phyloP scores from a whole-genome alignment of 495 filamentous ascomycete species.

The Chaetomium fimeti region DNA sequence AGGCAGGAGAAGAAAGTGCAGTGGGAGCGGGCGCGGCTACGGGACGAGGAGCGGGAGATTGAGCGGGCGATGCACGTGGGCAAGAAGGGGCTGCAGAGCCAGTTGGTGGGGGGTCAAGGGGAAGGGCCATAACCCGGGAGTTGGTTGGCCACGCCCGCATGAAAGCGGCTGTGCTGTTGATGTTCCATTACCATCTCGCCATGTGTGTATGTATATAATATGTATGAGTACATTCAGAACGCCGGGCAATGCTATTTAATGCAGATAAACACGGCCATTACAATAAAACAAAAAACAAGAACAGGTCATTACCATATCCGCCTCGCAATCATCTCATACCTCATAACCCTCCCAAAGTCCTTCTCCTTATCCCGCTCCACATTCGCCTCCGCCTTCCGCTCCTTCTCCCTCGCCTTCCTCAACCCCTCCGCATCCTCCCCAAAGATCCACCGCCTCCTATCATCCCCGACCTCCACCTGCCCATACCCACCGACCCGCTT shows the following conservation, averaged over 20 bases:
- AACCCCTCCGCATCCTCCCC: slow-evolving; percentile 74
- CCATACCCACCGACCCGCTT: slow-evolving; percentile 78
- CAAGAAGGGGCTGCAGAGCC: slow-evolving; percentile 67
- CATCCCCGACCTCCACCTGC: slow-evolving; percentile 82
- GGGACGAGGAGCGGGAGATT: slow-evolving; percentile 76
- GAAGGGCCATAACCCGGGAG: neutral
- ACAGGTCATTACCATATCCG: slow-evolving; percentile 29
- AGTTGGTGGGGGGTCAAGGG: slow-evolving; percentile 43
- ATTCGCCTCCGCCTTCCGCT: slow-evolving; percentile 56
- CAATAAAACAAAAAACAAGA: neutral
- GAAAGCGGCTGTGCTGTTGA: neutral
- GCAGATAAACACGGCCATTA: neutral
- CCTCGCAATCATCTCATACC: slow-evolving; percentile 84
- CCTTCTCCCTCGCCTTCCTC: slow-evolving; percentile 65
- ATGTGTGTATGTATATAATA: neutral
- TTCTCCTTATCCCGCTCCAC: slow-evolving; percentile 53
- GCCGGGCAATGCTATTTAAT: slow-evolving; percentile 6
- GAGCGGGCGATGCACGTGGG: slow-evolving; percentile 73
- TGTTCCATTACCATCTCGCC: neutral
- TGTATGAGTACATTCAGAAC: neutral
- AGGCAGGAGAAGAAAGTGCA: slow-evolving; percentile 63
- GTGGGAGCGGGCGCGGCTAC: slow-evolving; percentile 63
- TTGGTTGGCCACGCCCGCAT: neutral
- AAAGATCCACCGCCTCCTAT: slow-evolving; percentile 83
- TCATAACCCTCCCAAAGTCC: slow-evolving; percentile 62